phyloP scores from a whole-genome alignment of 495 filamentous ascomycete genomes.

The Hamigera avellanea region DNA sequence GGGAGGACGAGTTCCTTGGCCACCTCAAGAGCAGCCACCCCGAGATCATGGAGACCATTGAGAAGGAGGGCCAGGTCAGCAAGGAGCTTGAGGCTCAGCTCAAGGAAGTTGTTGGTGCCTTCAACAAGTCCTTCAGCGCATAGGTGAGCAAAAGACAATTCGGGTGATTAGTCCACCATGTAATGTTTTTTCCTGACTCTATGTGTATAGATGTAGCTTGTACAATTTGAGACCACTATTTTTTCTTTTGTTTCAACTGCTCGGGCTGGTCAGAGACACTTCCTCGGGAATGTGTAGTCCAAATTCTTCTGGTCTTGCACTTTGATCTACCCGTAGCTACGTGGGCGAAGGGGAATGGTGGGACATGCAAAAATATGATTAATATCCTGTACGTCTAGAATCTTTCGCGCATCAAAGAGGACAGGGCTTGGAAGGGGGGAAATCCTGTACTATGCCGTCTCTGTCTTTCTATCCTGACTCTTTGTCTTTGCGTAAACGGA shows the following conservation, averaged over 20 bases:
- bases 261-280: conserved; percentile 9
- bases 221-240: conserved; percentile 44
- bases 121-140: conserved; percentile 87
- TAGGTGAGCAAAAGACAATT: conserved; percentile 36
- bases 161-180: conserved; percentile 23
- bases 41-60: conserved; percentile 75
- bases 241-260: conserved; percentile 26
- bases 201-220: conserved; percentile 44
- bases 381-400: conserved; percentile 42
- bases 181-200: conserved; percentile 35
- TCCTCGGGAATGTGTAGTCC: conserved; percentile 14
- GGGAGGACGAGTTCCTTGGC: conserved; percentile 88
- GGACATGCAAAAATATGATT: conserved; percentile 24
- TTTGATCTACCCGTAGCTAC: conserved; percentile 11
- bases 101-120: conserved; percentile 63
- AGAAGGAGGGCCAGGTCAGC: conserved; percentile 91
- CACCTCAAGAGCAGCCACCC: conserved; percentile 84
- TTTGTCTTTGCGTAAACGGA: conserved; percentile 11
- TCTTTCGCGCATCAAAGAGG: conserved; percentile 21
- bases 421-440: neutral
- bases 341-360: conserved; percentile 8
- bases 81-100: conserved; percentile 87
- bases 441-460: conserved; percentile 8
- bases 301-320: too few species aligned
- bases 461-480: neutral